Conservation (phyloP, 805 yeast genomes). For the Saccharomyces jurei region DNA sequence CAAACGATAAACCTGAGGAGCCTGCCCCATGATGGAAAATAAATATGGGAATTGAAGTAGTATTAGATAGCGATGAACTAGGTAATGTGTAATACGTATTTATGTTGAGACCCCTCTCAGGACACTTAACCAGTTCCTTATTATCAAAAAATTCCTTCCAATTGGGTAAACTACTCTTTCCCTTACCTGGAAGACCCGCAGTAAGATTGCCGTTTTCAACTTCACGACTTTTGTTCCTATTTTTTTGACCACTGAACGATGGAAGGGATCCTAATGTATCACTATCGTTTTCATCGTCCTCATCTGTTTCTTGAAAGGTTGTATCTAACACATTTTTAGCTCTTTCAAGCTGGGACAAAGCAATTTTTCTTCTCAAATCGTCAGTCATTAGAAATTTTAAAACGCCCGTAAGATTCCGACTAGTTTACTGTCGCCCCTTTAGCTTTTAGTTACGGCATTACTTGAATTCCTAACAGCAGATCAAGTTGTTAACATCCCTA, state of each 20-base stretch:
- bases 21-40: slow-evolving; percentile 95
- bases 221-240: neutral
- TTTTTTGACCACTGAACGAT: neutral
- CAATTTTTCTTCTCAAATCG: slow-evolving; percentile 15
- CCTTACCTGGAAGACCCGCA: neutral
- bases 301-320: slow-evolving; percentile 1
- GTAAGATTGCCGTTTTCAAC: neutral
- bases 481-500: neutral
- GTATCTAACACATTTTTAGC: slow-evolving; percentile 3
- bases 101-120: slow-evolving; percentile 27
- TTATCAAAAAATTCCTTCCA: slow-evolving; percentile 23
- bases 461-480: neutral
- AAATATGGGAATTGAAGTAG: slow-evolving; percentile 43
- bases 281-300: slow-evolving; percentile 2
- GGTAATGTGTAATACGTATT: slow-evolving; percentile 58
- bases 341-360: slow-evolving; percentile 10
- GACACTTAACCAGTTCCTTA: slow-evolving; percentile 9
- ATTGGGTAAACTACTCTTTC: neutral
- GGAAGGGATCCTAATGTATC: neutral
- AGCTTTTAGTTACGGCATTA: neutral
- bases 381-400: slow-evolving; percentile 11
- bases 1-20: slow-evolving; percentile 74
- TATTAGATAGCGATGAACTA: slow-evolving; percentile 10
- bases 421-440: neutral
- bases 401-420: neutral